Evolutionary conservation across 1,284 basidiomycete genomes (phyloP), one percentile per base, ranked within the genome.

Genomic region (Xerocomus amazonicus): DNA sequence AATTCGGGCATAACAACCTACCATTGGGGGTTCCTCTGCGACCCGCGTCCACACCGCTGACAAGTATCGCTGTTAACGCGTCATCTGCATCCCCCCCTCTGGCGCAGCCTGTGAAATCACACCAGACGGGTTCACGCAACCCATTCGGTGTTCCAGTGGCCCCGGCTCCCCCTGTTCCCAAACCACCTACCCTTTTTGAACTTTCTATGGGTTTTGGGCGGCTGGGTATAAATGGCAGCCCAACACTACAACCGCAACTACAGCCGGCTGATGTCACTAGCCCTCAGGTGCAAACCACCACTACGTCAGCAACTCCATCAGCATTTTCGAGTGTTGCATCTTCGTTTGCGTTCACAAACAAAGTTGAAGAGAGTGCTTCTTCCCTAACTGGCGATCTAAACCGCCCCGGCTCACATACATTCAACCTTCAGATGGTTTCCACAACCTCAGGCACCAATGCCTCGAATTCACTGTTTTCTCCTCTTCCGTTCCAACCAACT

Each of bases 71-170:
- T 46, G 53, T 69, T 34, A 54, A 66, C n/a, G 47, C 62, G 33
- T 53, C 60, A 39, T 44, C 67, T 9, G 52, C 65, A 9, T 73
- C 73, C 6, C 74, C 76, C 8, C 73, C 79, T 12, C 59, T 72
- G 6, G 70, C 74, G 1, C 77, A 81, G 52, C 76, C 80, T 23
- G 79, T 98, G n/a, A 82, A 83, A 60, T 79, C 92, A 6, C 95
- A 98, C 67, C 84, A 89, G 68, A 99, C 96, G 2, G 95, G 96
- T 16, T 92, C 91, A 3, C 86, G 85, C 60, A 99, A 99, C 75
- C 96, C 96, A 0, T 99, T 99, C 61, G 94, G 94, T 7, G 80
- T 84, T 23, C 79, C 88, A 3, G 75, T 80, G 3, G 75, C 82
- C 37, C 70, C 84, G n/a, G 71, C 78, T 38, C 85, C 88, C 2